Percentiles rank a stretch among this genome's conserved stretches.
Evolutionary conservation across 768 basidiomycete species (phyloP).

Genomic region (Tylopilus plumbeoviolaceoides): DNA sequence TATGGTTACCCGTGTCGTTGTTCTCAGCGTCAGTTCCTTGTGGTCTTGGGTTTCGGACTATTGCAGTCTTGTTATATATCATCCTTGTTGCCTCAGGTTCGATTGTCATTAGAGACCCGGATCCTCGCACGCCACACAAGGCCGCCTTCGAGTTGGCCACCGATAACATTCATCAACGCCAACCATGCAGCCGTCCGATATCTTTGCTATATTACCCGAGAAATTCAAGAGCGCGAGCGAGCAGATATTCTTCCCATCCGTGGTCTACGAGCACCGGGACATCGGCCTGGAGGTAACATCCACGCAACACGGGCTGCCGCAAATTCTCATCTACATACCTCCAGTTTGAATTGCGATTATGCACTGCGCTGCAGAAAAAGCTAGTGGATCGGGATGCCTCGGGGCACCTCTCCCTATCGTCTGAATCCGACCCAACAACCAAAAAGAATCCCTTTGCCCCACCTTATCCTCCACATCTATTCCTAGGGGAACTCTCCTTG

Average conservation of each 20-base stretch:
- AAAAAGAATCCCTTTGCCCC: slow-evolving; percentile 75
- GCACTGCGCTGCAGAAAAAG: slow-evolving; percentile 83
- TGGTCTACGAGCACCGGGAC: slow-evolving; percentile 56
- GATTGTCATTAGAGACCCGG: no score
- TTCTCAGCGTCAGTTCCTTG: background rate
- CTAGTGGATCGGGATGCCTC: slow-evolving; percentile 46
- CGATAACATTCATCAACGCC: background rate
- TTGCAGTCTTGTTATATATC: slow-evolving; percentile 3
- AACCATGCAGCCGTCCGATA: slow-evolving; percentile 36
- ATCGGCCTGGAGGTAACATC: slow-evolving; percentile 56
- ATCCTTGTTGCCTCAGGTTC: no score
- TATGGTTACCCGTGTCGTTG: background rate
- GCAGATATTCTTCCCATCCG: slow-evolving; percentile 76
- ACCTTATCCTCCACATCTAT: slow-evolving; percentile 75
- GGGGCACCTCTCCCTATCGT: slow-evolving; percentile 29
- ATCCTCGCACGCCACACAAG: slow-evolving; percentile 14
- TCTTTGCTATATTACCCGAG: slow-evolving; percentile 52
- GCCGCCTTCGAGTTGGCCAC: no score
- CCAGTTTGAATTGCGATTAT: slow-evolving; percentile 84
- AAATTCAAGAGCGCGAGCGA: slow-evolving; percentile 63
- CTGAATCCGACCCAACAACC: slow-evolving; percentile 16
- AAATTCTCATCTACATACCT: background rate
- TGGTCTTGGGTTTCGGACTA: background rate
- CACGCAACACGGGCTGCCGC: background rate
- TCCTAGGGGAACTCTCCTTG: slow-evolving; percentile 63